Evolutionary conservation across 495 filamentous ascomycete genomes (phyloP), one percentile per base, ranked within the genome.

Genomic region (Penicillium roqueforti): DNA sequence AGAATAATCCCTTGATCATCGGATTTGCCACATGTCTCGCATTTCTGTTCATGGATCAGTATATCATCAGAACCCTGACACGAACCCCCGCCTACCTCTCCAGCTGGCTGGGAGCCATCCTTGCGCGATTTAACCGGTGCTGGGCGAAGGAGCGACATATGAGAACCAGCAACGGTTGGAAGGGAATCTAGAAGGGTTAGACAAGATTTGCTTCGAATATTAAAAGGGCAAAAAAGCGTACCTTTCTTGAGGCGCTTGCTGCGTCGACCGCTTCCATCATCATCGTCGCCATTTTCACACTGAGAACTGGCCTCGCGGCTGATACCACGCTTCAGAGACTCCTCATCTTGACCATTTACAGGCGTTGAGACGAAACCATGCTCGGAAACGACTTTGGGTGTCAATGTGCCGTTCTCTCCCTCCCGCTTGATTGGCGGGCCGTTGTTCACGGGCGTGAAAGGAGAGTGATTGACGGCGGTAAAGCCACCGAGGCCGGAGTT

Each of bases 201-300:
- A 34, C 10, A n/a, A 43, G 18, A 20, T n/a, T 9, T 42, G 10
- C 14, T 44, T 22, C 38, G 14, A 39, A 19, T 11, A 39, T 16
- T 55, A 42, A 65, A n/a, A 14, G 13, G 16, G 32, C 32, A 60
- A 51, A 45, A 48, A 54, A 3, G 75, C 77, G 61, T 79, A 93
- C 89, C 91, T 82, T 96, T 96, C 71, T 92, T 95, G 8, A 95
- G 73, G 32, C 93, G 82, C 73, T 98, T 97, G 68, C 91, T 97
- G 48, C 92, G 83, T 53, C 95, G 80, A 52, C 89, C 92, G 49
- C 70, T 80, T 44, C 83, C 83, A 54, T 77, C 78, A 55, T 96
- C 89, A 20, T 83, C 81, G 37, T 80, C 80, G 25, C 83, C 85
- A 36, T 74, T 76, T 22, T 85, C 82, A 5, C 68, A 74, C 31